Evolutionary conservation across 768 basidiomycete genomes (phyloP), one percentile per base, ranked within the genome.

Genomic region (Paxillus involutus): DNA sequence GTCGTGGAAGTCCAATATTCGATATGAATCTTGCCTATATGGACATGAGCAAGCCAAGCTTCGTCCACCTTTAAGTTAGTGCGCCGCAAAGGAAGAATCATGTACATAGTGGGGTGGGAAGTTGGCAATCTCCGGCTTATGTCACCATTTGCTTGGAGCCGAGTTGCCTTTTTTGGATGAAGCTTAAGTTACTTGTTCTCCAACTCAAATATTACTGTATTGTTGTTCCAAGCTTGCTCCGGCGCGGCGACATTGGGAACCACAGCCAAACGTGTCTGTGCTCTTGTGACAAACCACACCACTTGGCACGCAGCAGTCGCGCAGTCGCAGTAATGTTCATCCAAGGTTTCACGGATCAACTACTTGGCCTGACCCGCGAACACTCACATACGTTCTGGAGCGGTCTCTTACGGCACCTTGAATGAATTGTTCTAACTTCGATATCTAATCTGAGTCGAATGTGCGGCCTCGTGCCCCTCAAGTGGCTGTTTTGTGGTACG

Each of bases 1-100:
- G 52, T 17, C 51, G 52, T 58, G 24, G 29, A 29, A 57, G 48
- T 32, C 37, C 48, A 56, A 47, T 58, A 49, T 30, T 42, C 52
- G n/a, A 52, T 16, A 21, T 32, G 30, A 46, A 21, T 21, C 21
- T 21, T 21, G 21, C 21, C 21, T 21, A 46, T 46, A 32, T 46
- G 44, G 32, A 37, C 35, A 39, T 6, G 32, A 32, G 55, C 47
- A 26, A 42, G 44, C 12, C 56, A 48, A 49, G 45, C 44, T 6
- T 30, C 29, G 5, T 21, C 3, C 36, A 21, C 3, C 21, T 21
- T 21, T 21, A 21, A 21, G 21, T 21, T 21, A n/a, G 12, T 37
- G 36, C 36, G 36, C 36, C 12, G 36, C 16, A 37, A 37, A 37
- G 36, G 16, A n/a, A 37, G 36, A 37, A 37, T 12, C 13, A 12